A percentile compares a stretch with the other conserved stretches of the same genome.
phyloP scores from a whole-genome alignment of 164 flowering plant species.

The Warburgia ugandensis region DNA sequence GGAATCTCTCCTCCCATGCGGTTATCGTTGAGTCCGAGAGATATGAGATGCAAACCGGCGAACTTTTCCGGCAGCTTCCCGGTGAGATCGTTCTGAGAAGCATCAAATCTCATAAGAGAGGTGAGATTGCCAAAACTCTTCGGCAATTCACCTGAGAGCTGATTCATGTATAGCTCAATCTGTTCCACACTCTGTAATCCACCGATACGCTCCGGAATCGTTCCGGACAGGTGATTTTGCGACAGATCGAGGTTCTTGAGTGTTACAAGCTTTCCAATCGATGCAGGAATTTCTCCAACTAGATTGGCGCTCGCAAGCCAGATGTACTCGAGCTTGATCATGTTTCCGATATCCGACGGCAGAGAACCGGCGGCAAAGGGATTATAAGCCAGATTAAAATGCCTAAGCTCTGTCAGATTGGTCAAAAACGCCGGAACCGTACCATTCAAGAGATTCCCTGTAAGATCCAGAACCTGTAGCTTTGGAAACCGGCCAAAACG shows the following conservation, averaged over 20 bases:
- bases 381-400: constrained; percentile 33
- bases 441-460: constrained; percentile 40
- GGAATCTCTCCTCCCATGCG: constrained; percentile 48
- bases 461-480: constrained; percentile 30
- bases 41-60: constrained; percentile 32
- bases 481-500: constrained; percentile 39
- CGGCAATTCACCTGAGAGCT: constrained; percentile 53
- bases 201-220: constrained; percentile 46
- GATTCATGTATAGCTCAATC: constrained; percentile 43
- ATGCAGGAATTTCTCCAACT: constrained; percentile 50
- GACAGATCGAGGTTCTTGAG: constrained; percentile 46
- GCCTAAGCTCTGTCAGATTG: constrained; percentile 41
- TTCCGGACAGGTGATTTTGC: constrained; percentile 36
- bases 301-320: constrained; percentile 30
- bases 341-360: constrained; percentile 46
- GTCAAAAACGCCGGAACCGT: constrained; percentile 42
- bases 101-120: constrained; percentile 34
- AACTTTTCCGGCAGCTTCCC: constrained; percentile 48
- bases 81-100: constrained; percentile 48
- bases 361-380: constrained; percentile 33
- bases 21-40: constrained; percentile 56
- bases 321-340: constrained; percentile 45
- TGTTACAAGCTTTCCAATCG: constrained; percentile 27
- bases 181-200: constrained; percentile 23
- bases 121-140: constrained; percentile 38